Evolutionary conservation across 805 yeast genomes (phyloP), one percentile per base, ranked within the genome.

Genomic region (Lachancea nothofagi): DNA sequence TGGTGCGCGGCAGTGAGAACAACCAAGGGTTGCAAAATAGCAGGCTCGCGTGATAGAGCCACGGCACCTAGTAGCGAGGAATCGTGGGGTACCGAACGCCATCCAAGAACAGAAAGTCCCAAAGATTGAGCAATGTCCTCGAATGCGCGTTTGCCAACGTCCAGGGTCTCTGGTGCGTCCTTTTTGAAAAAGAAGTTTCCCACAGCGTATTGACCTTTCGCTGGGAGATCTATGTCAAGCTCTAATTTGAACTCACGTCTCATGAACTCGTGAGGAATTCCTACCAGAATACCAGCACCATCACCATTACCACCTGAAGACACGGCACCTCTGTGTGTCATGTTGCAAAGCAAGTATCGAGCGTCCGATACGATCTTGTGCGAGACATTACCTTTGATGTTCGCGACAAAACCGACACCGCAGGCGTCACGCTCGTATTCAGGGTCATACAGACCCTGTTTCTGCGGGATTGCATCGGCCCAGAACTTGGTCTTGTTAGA

Each of bases 261-360:
- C 72, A 90, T 78, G 62, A 93, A 86, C 49, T 76, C 79, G 67
- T 89, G 96, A 25, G 97, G 96, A 47, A 90, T 78, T 22, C 95
- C 83, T 36, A 93, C 77, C 77, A 90, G 78, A 46, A 90, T 87
- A 64, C 98, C 98, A 20, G 98, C 98, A 66, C 98, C 98, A 61
- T 90, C 98, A 65, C 98, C 98, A 62, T 90, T 96, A 17, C 97
- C 95, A 58, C 89, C 96, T 1, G 87, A 72, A 44, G 96, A 95
- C 45, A 89, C 96, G 29, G 97, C 97, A 60, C 98, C 98, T 69
- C 98, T 79, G 65, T 90, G 98, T 46, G 97, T 85, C 98, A 90
- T 93, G 68, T 93, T 90, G 70, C 97, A 89, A 40, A 90, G 77
- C 55, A 90, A 69, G 59, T 76, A 78, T 51, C 78, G 72, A 29